Evolutionary conservation across 371 early-diverging fungal species (phyloP).

Genomic region (Saksenaea vasiformis): DNA sequence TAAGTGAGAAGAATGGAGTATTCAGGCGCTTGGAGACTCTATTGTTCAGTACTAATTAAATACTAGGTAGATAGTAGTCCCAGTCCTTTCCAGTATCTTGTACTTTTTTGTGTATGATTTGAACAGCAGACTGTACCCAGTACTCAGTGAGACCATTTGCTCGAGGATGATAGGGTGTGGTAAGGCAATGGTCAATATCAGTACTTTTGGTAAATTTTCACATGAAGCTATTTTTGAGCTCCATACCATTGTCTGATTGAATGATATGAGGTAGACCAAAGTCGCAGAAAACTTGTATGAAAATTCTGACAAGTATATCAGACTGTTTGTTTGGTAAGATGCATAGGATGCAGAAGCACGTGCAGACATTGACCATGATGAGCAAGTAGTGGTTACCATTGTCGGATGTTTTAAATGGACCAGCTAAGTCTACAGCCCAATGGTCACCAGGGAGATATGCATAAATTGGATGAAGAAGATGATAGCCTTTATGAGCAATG

Average conservation of each 20-base stretch:
- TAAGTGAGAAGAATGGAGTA: no score
- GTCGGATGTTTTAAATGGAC: conserved; percentile 2
- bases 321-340: conserved; percentile 22
- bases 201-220: not conserved
- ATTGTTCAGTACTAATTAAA: not conserved
- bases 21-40: not conserved
- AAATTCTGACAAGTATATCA: conserved; percentile 17
- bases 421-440: conserved; percentile 16
- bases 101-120: not conserved
- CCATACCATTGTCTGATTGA: conserved; percentile 33
- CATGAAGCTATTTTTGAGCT: conserved; percentile 20
- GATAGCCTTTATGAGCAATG: conserved; percentile 11
- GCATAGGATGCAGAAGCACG: conserved; percentile 23
- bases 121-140: not conserved
- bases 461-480: conserved; percentile 13
- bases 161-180: conserved; percentile 8
- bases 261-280: conserved; percentile 11
- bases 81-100: not conserved
- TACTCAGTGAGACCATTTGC: conserved; percentile 6
- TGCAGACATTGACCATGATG: conserved; percentile 24
- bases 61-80: not conserved
- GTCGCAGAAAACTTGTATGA: not conserved
- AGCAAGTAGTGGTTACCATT: conserved; percentile 18
- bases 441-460: conserved; percentile 20
- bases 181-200: conserved; percentile 1